Percentiles rank a stretch among this genome's conserved stretches.
Evolutionary conservation across 163 green algal genomes (phyloP).

Genomic region (Scenedesmus sp.): DNA sequence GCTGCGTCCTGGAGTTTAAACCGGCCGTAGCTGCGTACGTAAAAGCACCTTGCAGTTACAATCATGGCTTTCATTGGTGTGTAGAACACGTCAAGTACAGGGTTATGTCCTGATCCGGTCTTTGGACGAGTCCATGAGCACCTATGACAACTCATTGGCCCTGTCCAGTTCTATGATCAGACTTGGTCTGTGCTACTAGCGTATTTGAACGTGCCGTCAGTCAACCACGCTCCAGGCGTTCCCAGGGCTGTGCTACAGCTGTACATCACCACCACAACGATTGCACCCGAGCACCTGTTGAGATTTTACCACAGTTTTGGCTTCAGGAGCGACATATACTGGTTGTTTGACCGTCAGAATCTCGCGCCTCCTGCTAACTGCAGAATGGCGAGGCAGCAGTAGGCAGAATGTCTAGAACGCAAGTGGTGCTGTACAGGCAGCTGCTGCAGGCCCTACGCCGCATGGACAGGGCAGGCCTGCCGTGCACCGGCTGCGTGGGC

Average conservation of each 20-base stretch:
- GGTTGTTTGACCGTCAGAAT: not conserved
- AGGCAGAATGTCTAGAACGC: not conserved
- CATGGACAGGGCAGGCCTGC: not conserved
- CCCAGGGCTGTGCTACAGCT: not conserved
- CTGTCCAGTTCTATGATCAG: not conserved
- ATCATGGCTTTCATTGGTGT: not conserved
- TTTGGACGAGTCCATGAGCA: not conserved
- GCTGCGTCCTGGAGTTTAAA: not conserved
- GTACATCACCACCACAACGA: not conserved
- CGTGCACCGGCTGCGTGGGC: conserved; percentile 30
- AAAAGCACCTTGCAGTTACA: not conserved
- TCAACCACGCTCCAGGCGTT: not conserved
- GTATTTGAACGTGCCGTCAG: not conserved
- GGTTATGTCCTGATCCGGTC: not conserved
- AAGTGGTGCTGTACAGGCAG: conserved; percentile 30
- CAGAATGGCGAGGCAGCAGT: not conserved
- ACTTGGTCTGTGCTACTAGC: not conserved
- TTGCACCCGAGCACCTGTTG: not conserved
- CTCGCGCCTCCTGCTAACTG: not conserved
- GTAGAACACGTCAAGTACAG: not conserved
- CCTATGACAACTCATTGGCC: not conserved
- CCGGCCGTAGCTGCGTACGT: not conserved
- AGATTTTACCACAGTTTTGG: not conserved
- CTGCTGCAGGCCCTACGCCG: not conserved
- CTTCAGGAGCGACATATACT: not conserved